A percentile compares a stretch with the other conserved stretches of the same genome.
phyloP scores from a whole-genome alignment of 352 stramenopile species.

The Phytophthora agathidicida region DNA sequence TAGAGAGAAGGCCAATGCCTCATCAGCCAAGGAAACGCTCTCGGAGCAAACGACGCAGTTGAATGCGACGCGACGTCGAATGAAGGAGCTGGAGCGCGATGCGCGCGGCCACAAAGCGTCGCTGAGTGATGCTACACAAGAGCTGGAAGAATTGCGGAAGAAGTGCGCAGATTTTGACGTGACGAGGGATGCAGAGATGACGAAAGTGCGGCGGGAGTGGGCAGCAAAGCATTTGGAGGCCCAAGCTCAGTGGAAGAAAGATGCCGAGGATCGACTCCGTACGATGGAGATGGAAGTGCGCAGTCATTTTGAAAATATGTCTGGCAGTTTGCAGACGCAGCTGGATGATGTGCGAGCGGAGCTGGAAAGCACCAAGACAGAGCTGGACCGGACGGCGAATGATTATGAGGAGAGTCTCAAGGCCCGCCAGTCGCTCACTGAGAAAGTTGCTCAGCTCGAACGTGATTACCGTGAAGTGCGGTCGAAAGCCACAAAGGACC shows the following conservation, averaged over 20 bases:
- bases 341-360: slow-evolving; percentile 65
- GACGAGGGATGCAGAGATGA: slow-evolving; percentile 71
- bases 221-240: slow-evolving; percentile 76
- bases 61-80: slow-evolving; percentile 57
- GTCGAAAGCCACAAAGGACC: slow-evolving; percentile 79
- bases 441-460: slow-evolving; percentile 83
- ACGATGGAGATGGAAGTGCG: slow-evolving; percentile 79
- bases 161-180: slow-evolving; percentile 78
- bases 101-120: slow-evolving; percentile 49
- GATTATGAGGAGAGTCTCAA: slow-evolving; percentile 85
- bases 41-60: slow-evolving; percentile 74
- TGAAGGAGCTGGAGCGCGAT: slow-evolving; percentile 81
- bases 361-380: slow-evolving; percentile 71
- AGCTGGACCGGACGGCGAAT: slow-evolving; percentile 77
- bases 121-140: slow-evolving; percentile 64
- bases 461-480: slow-evolving; percentile 80
- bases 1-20: slow-evolving; percentile 63
- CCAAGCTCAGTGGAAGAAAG: slow-evolving; percentile 79
- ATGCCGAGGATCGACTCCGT: slow-evolving; percentile 73
- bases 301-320: slow-evolving; percentile 69
- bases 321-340: slow-evolving; percentile 60
- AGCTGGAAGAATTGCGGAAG: slow-evolving; percentile 75
- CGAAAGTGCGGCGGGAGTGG: slow-evolving; percentile 79
- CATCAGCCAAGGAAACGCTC: slow-evolving; percentile 80
- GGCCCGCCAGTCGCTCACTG: slow-evolving; percentile 70